phyloP scores from a whole-genome alignment of 768 basidiomycete genomes.

The Suillus discolor region DNA sequence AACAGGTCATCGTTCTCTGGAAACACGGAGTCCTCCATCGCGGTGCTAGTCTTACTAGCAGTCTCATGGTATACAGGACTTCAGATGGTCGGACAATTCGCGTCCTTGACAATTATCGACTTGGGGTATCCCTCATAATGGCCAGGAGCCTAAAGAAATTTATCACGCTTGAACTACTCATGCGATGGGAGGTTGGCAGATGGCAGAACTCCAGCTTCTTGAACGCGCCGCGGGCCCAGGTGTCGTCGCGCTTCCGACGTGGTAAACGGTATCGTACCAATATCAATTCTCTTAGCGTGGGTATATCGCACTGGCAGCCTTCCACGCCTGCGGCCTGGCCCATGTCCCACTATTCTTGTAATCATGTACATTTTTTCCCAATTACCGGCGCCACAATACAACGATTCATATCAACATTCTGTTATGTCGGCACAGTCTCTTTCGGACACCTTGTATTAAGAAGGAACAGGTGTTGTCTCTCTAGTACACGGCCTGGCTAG shows the following conservation, averaged over 20 bases:
- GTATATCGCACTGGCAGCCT: too few species aligned
- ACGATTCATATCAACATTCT: neutral
- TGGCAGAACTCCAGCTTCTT: too few species aligned
- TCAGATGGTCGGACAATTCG: conserved; percentile 17
- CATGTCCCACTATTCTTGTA: too few species aligned
- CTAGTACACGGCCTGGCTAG: neutral
- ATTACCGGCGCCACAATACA: neutral
- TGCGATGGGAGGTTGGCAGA: too few species aligned
- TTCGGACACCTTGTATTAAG: neutral
- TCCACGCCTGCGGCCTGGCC: too few species aligned
- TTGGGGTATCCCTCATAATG: conserved; percentile 11
- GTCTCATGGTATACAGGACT: too few species aligned
- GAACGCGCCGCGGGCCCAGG: too few species aligned
- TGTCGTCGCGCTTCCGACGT: too few species aligned
- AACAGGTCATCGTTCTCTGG: neutral
- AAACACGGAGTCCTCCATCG: neutral
- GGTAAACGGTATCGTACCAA: too few species aligned
- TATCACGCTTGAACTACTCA: conserved; percentile 14
- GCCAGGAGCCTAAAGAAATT: conserved; percentile 2
- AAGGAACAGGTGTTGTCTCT: too few species aligned
- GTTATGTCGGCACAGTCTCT: neutral
- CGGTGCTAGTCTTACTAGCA: neutral
- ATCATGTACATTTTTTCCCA: too few species aligned
- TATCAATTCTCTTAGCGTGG: too few species aligned
- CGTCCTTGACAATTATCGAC: conserved; percentile 31